Evolutionary conservation across 352 stramenopile genomes (phyloP), one percentile per base, ranked within the genome.

Genomic region (Phytophthora sansomeana): DNA sequence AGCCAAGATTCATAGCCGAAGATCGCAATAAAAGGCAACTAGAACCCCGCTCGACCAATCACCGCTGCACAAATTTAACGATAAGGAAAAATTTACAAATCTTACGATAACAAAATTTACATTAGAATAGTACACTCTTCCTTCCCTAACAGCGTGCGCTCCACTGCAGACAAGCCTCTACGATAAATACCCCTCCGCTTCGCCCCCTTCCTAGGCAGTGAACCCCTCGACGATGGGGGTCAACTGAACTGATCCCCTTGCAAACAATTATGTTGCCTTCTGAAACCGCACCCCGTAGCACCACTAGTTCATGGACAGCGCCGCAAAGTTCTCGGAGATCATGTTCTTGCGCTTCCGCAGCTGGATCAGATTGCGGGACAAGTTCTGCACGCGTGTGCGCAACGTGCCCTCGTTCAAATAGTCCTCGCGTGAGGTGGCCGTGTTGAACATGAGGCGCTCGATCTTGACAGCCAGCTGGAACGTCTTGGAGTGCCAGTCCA

Each of bases 401-500:
- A 89, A 67, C 46, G 77, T 86, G 51, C 54, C 53, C 62, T 89
- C 77, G 62, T 86, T 77, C 49, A 86, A 46, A 68, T 89, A 89
- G 65, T 84, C 72, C 26, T 89, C 72, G n/a, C 72, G 62, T 1
- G 80, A 81, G 9, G 67, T 63, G 19, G 77, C 77, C 4, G 77
- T 69, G 30, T 69, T 78, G 61, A 89, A 84, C 67, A 87, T 81
- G 65, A 89, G 75, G 6, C 74, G 72, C 60, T 89, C 77, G 61
- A 87, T 83, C 69, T 89, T 89, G 60, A 87, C 69, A 11, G 80
- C 75, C 57, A 89, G 65, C 53, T 81, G 63, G 58, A 86, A 85
- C 19, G 77, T 86, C 73, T 89, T 89, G 49, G 75, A 81, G 55
- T 79, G 72, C 77, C 80, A 89, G 58, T 89, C 61, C 16, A 72